These are phyloP conservation scores for Phycomyces nitens DNA, from an alignment of 192 early-diverging fungal genomes.

Conservation along the genomic window DNA sequence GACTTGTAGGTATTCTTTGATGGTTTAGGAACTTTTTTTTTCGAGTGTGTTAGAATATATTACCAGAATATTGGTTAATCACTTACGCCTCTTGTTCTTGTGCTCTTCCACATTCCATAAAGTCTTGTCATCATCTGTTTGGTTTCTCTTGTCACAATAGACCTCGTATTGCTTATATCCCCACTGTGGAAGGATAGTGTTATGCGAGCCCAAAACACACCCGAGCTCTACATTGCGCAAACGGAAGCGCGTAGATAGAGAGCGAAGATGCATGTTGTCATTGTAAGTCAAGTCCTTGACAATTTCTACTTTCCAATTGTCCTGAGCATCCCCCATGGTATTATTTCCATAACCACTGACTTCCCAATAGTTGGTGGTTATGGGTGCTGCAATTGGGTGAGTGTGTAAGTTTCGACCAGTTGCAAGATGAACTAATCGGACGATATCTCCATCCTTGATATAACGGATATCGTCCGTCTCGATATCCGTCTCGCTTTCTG, in stretches of 20 bases:
- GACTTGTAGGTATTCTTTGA: conserved; percentile 59
- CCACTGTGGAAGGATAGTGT: conserved; percentile 89
- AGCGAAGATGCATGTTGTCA: conserved; percentile 48
- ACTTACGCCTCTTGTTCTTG: conserved; percentile 55
- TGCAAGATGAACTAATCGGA: conserved; percentile 74
- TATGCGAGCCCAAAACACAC: conserved; percentile 76
- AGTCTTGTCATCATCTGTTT: conserved; percentile 56
- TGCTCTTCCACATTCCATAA: conserved; percentile 96
- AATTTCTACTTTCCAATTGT: conserved; percentile 88
- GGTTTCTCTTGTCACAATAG: conserved; percentile 71
- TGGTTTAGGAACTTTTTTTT: conserved; percentile 74
- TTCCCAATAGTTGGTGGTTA: conserved; percentile 78
- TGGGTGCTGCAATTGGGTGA: conserved; percentile 72
- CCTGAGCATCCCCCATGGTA: conserved; percentile 72
- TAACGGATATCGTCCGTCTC: conserved; percentile 37
- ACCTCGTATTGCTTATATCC: conserved; percentile 94
- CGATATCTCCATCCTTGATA: conserved; percentile 72
- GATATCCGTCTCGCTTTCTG: conserved; percentile 11
- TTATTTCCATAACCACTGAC: conserved; percentile 86
- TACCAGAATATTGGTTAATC: too few relatives aligned
- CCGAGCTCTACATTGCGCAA: conserved; percentile 67
- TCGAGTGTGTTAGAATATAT: too few relatives aligned
- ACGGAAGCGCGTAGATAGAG: conserved; percentile 80
- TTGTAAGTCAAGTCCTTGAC: conserved; percentile 61
- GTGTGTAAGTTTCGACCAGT: conserved; percentile 84